Evolutionary conservation across 768 basidiomycete species (phyloP).

Genomic region (Mycena vitilis): DNA sequence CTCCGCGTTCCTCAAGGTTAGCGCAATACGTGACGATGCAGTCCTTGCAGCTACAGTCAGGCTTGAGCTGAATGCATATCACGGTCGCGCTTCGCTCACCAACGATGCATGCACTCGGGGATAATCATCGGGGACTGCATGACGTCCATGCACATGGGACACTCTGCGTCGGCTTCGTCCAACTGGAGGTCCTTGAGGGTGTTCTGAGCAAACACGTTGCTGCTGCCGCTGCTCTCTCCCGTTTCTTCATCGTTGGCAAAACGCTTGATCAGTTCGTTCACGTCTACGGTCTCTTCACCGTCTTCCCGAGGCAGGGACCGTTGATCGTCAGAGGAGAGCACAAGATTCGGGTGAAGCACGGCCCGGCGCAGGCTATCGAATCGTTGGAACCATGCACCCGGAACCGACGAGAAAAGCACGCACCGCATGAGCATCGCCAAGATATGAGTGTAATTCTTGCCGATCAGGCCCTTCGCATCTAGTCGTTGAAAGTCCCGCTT

Average conservation of each 20-base stretch:
- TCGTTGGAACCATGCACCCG: conserved; percentile 14
- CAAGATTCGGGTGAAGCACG: conserved; percentile 90
- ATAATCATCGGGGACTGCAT: conserved; percentile 78
- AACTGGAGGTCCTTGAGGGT: conserved; percentile 72
- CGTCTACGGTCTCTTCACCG: conserved; percentile 61
- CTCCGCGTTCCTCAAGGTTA: conserved; percentile 73
- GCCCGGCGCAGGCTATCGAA: conserved; percentile 82
- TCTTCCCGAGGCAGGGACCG: conserved; percentile 46
- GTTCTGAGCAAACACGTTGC: conserved; percentile 66
- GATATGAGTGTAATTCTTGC: conserved; percentile 88
- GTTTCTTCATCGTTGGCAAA: conserved; percentile 53
- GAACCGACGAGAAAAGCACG: conserved; percentile 35
- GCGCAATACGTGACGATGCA: conserved; percentile 84
- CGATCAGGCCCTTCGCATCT: conserved; percentile 80
- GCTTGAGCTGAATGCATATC: neutral
- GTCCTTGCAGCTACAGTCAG: conserved; percentile 79
- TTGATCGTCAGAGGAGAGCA: conserved; percentile 65
- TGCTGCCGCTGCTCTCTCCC: conserved; percentile 41
- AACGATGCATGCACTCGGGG: conserved; percentile 82
- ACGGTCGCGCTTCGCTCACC: conserved; percentile 55
- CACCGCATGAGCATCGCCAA: conserved; percentile 96
- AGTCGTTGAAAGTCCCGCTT: conserved; percentile 86
- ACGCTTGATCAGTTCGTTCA: conserved; percentile 68
- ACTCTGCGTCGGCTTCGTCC: conserved; percentile 69
- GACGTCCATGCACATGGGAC: conserved; percentile 85